Percentiles rank a stretch among this genome's conserved stretches.
Evolutionary conservation across 2,329 filamentous ascomycete species (phyloP).

Genomic region (Exophiala phaeomuriformis): DNA sequence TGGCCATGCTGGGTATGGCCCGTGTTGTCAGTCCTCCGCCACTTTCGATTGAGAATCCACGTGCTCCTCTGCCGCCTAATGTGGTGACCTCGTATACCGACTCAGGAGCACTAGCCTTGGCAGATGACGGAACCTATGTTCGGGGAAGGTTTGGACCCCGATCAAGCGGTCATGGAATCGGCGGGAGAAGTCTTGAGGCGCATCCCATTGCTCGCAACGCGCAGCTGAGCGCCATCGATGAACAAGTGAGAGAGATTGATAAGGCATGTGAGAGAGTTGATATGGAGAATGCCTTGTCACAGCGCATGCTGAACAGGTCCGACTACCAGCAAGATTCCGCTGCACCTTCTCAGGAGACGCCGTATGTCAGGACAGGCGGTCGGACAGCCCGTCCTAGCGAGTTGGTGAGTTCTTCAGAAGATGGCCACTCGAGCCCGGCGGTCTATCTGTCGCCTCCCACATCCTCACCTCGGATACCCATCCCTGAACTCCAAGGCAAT

Average conservation of each 20-base stretch:
- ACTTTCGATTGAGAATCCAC: conserved; percentile 4
- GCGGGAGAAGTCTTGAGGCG: conserved; percentile 22
- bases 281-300: neutral
- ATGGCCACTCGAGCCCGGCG: neutral
- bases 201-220: conserved; percentile 17
- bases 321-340: neutral
- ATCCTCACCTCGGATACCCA: neutral
- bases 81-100: conserved; percentile 17
- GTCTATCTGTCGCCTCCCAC: neutral
- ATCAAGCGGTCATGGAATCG: conserved; percentile 37
- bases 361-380: neutral
- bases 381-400: neutral
- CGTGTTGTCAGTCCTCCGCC: conserved; percentile 23
- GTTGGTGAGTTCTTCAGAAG: neutral
- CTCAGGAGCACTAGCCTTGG: conserved; percentile 31
- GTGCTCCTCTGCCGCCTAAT: conserved; percentile 16
- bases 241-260: conserved; percentile 14
- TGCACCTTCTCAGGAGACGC: neutral
- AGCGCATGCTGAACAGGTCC: neutral
- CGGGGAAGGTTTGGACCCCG: conserved; percentile 37
- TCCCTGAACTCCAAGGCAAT: neutral
- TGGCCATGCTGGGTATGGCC: conserved; percentile 33
- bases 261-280: conserved; percentile 17
- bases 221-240: conserved; percentile 8
- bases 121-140: conserved; percentile 37